Percentiles rank a stretch among this genome's conserved stretches.
phyloP scores from a whole-genome alignment of 345 rosid genomes.

The Ceriops zippeliana region DNA sequence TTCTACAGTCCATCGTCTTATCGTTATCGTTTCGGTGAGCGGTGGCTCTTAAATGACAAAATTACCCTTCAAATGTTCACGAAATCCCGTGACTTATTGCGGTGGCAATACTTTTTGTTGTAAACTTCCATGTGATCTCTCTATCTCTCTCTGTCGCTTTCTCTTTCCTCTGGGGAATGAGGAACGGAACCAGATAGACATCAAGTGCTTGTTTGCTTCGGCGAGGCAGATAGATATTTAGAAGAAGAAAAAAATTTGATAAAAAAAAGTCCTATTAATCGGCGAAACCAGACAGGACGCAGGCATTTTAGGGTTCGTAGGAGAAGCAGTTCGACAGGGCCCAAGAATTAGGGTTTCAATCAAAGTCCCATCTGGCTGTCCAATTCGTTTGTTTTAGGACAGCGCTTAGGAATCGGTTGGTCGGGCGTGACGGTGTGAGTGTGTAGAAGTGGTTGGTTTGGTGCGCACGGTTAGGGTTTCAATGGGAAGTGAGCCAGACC shows the following conservation, averaged over 20 bases:
- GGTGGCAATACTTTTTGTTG: too few relatives aligned
- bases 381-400: too few relatives aligned
- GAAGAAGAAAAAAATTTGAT: too few relatives aligned
- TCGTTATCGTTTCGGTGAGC: not conserved
- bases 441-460: not conserved
- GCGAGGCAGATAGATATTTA: not conserved
- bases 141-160: not conserved
- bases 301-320: not conserved
- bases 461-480: conserved; percentile 16
- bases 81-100: too few relatives aligned
- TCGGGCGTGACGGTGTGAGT: not conserved
- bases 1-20: not conserved
- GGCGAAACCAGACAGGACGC: too few relatives aligned
- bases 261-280: too few relatives aligned
- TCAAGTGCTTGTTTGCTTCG: too few relatives aligned
- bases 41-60: not conserved
- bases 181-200: not conserved
- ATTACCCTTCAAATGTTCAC: conserved; percentile 13
- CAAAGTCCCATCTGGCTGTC: not conserved
- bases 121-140: not conserved
- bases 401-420: conserved; percentile 3
- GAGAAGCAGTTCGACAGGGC: too few relatives aligned
- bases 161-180: not conserved
- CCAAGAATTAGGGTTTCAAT: conserved; percentile 22
- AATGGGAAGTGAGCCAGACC: conserved; percentile 95